A percentile compares a stretch with the other conserved stretches of the same genome.
Evolutionary conservation across 441 rosid genomes (phyloP).

Genomic region (Daphne laureola): DNA sequence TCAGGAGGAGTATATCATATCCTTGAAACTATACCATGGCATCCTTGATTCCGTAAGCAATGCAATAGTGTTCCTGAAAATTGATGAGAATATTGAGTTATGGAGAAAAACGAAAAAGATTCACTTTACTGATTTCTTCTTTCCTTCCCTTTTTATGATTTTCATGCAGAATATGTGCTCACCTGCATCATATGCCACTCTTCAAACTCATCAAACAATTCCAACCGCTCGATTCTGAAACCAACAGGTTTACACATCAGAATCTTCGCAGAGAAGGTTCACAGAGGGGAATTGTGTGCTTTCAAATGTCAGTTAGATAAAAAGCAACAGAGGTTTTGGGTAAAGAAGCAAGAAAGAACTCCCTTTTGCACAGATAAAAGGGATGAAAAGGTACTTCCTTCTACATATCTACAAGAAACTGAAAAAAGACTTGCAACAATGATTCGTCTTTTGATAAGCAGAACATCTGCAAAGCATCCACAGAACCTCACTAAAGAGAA

Average conservation of each 20-base stretch:
- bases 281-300: conserved; percentile 13
- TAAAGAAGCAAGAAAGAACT: conserved; percentile 5
- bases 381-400: conserved; percentile 6
- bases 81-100: not conserved
- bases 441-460: conserved; percentile 13
- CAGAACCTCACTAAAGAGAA: not conserved
- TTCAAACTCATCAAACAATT: conserved; percentile 93
- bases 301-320: conserved; percentile 10
- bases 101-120: too few species aligned
- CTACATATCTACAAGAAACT: conserved; percentile 15
- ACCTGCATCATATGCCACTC: conserved; percentile 99
- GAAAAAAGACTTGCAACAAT: conserved; percentile 14
- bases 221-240: conserved; percentile 83
- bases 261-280: conserved; percentile 10
- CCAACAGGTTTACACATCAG: conserved; percentile 24
- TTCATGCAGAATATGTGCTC: conserved; percentile 27
- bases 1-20: not conserved
- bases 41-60: conserved; percentile 78
- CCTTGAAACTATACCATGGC: conserved; percentile 45
- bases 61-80: conserved; percentile 83
- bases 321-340: conserved; percentile 7
- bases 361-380: conserved; percentile 8
- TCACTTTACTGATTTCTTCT: too few species aligned
- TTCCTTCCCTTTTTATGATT: not conserved
- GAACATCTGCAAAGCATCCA: conserved; percentile 12